Evolutionary conservation across 176 grass and related monocot species (phyloP).

Genomic region (Poa annua): DNA sequence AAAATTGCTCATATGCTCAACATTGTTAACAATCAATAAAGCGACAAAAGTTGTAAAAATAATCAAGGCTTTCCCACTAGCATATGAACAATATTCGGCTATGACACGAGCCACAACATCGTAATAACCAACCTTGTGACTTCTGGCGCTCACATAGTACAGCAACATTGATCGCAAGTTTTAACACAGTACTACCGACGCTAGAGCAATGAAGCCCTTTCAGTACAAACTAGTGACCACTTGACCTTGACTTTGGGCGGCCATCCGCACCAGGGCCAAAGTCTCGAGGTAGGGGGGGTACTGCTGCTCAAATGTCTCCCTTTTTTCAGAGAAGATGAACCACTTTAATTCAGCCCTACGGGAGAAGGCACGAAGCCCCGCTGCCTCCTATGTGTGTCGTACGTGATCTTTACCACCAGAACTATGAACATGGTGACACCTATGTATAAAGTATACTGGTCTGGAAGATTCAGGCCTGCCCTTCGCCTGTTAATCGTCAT

Average conservation of each 20-base stretch:
- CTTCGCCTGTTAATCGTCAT: not conserved
- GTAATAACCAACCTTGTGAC: not conserved
- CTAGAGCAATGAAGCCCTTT: not conserved
- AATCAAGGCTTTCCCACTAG: not conserved
- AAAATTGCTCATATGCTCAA: too few relatives aligned
- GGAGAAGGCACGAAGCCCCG: not conserved
- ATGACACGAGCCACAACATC: not conserved
- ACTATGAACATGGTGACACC: too few relatives aligned
- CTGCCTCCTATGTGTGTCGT: too few relatives aligned
- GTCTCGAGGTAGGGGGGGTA: not conserved
- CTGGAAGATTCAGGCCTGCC: not conserved
- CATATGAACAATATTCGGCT: not conserved
- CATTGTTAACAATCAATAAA: too few relatives aligned
- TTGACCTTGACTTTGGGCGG: constrained; percentile 30
- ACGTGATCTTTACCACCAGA: too few relatives aligned
- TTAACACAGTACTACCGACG: not conserved
- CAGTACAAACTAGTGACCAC: constrained; percentile 39
- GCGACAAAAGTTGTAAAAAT: not conserved
- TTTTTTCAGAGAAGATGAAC: not conserved
- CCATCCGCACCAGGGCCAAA: constrained; percentile 23
- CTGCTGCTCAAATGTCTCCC: not conserved
- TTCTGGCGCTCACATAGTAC: not conserved
- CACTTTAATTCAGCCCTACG: not conserved
- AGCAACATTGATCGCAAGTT: not conserved
- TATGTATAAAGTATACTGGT: too few relatives aligned